phyloP scores from a whole-genome alignment of 495 filamentous ascomycete species.

The Aspergillus ellipticus region DNA sequence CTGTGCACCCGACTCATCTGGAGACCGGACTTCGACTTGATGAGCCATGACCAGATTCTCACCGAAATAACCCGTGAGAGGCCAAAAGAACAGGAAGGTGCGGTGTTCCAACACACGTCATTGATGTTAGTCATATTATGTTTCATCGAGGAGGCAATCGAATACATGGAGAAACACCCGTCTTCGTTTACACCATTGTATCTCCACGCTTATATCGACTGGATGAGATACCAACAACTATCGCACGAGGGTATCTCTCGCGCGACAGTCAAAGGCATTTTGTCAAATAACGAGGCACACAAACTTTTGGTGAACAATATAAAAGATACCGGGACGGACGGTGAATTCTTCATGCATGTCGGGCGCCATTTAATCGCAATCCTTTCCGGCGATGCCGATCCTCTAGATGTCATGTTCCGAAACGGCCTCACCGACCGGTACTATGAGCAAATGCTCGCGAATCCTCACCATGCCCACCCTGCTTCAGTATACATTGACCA shows the following conservation, averaged over 20 bases:
- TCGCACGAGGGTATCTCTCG: background rate
- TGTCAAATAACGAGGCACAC: background rate
- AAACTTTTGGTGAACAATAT: background rate
- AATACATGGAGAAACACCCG: background rate
- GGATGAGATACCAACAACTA: background rate
- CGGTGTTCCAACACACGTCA: background rate
- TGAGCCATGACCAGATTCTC: background rate
- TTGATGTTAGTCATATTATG: background rate
- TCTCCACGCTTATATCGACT: background rate
- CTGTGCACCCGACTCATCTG: background rate
- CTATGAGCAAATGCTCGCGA: slow-evolving; percentile 18
- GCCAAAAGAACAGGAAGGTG: background rate
- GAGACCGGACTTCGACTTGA: background rate
- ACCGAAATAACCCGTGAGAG: background rate
- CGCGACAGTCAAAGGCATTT: background rate
- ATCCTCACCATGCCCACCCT: background rate
- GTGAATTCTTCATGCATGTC: slow-evolving; percentile 1
- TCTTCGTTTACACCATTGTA: background rate
- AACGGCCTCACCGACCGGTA: background rate
- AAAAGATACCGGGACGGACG: background rate
- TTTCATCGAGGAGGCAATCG: background rate
- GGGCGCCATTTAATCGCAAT: background rate
- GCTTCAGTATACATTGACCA: slow-evolving; percentile 12
- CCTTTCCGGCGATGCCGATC: background rate
- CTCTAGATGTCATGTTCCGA: background rate